phyloP scores from a whole-genome alignment of 306 rosid species.

The Parietaria judaica region DNA sequence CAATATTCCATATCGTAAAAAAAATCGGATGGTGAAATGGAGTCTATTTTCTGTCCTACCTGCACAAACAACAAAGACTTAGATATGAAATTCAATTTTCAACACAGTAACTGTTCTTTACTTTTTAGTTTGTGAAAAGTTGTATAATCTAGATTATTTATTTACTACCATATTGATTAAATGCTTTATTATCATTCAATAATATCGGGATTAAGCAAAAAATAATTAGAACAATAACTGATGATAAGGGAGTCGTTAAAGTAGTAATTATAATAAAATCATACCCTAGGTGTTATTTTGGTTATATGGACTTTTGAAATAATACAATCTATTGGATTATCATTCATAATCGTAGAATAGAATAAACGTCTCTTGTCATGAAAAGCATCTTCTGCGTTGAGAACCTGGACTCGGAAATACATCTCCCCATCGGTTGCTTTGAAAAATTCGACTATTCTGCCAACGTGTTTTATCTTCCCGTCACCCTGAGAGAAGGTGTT shows the following conservation, averaged over 20 bases:
- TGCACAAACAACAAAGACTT: conserved; percentile 25
- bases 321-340: conserved; percentile 71
- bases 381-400: conserved; percentile 53
- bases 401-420: conserved; percentile 84
- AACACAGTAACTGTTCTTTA: neutral
- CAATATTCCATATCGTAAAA: conserved; percentile 93
- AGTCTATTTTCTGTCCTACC: conserved; percentile 48
- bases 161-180: no score
- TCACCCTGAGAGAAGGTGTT: conserved; percentile 56
- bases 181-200: no score
- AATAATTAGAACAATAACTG: no score
- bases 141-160: neutral
- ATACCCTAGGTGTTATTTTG: conserved; percentile 59
- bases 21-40: conserved; percentile 43
- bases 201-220: no score
- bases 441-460: conserved; percentile 81
- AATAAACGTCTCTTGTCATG: conserved; percentile 88
- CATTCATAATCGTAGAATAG: conserved; percentile 85
- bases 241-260: conserved; percentile 7
- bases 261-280: conserved; percentile 18
- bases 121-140: neutral
- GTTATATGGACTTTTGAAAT: conserved; percentile 57
- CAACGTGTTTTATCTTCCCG: conserved; percentile 48
- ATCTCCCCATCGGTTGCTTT: conserved; percentile 51
- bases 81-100: neutral